Conservation (phyloP, 192 early-diverging fungal species). For the Podila minutissima region DNA sequence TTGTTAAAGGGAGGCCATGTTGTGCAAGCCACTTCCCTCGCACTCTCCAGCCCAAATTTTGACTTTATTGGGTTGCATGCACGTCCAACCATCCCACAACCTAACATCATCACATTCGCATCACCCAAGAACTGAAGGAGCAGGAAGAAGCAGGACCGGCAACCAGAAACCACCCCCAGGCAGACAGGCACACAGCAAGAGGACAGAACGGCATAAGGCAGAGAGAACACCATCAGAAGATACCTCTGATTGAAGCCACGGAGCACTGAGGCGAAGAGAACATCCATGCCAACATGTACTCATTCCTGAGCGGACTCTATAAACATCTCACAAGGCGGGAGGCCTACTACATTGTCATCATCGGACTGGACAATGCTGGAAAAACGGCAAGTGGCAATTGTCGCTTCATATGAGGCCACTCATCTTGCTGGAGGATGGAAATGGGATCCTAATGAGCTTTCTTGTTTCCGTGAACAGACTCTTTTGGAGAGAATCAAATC, state of each 20-base stretch:
- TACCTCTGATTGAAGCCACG: neutral
- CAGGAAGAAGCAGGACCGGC: too few relatives aligned
- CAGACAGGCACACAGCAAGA: neutral
- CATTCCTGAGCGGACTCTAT: constrained; percentile 91
- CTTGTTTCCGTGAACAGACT: constrained; percentile 62
- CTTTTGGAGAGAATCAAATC: constrained; percentile 92
- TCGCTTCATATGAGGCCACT: too few relatives aligned
- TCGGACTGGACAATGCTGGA: constrained; percentile 97
- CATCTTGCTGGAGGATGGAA: too few relatives aligned
- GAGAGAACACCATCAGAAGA: neutral
- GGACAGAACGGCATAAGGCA: neutral
- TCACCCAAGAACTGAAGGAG: too few relatives aligned
- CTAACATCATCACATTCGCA: too few relatives aligned
- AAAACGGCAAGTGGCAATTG: constrained; percentile 77
- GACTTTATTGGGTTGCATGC: too few relatives aligned
- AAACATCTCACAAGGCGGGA: constrained; percentile 88
- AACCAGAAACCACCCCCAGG: too few relatives aligned
- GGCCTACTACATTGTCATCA: constrained; percentile 94
- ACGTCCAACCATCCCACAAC: too few relatives aligned
- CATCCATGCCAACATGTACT: constrained; percentile 75
- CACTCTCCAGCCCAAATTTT: too few relatives aligned
- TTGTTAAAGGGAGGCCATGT: too few relatives aligned
- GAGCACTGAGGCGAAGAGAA: neutral
- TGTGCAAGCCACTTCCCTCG: too few relatives aligned
- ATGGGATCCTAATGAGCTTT: neutral